Percentiles rank a stretch among this genome's conserved stretches.
phyloP scores from a whole-genome alignment of 441 rosid species.

The Populus hybrid region DNA sequence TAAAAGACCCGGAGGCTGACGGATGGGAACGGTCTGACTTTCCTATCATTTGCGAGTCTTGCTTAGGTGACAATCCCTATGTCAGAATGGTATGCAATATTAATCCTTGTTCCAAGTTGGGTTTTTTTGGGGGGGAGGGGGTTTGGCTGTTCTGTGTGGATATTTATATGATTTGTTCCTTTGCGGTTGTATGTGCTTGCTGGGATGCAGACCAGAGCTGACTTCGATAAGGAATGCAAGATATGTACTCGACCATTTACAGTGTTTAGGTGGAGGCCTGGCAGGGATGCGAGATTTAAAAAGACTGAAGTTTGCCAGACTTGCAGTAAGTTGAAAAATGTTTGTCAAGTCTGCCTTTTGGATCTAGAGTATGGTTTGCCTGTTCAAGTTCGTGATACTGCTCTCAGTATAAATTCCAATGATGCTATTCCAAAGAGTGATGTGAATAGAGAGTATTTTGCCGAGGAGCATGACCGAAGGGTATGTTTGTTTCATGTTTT shows the following conservation, averaged over 20 bases:
- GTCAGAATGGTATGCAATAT: constrained; percentile 71
- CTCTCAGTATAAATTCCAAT: constrained; percentile 76
- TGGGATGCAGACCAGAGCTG: constrained; percentile 64
- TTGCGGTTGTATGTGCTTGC: not conserved
- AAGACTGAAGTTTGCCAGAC: constrained; percentile 93
- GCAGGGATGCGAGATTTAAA: constrained; percentile 90
- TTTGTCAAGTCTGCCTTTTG: constrained; percentile 93
- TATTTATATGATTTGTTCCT: not conserved
- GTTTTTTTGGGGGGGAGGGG: no score
- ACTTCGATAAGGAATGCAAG: constrained; percentile 95
- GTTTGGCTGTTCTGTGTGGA: not conserved
- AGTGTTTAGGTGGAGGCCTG: constrained; percentile 97
- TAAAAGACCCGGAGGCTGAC: constrained; percentile 85
- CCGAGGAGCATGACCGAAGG: constrained; percentile 95
- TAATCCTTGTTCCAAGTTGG: not conserved
- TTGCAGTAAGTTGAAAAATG: constrained; percentile 93
- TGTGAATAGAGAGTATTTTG: constrained; percentile 90
- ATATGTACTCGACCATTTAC: constrained; percentile 94
- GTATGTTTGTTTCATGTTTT: constrained; percentile 33
- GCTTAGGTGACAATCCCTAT: constrained; percentile 95
- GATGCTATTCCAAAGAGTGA: constrained; percentile 96
- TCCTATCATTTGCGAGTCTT: constrained; percentile 93
- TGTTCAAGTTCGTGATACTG: constrained; percentile 94
- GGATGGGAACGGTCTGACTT: constrained; percentile 96
- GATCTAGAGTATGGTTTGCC: constrained; percentile 97